Evolutionary conservation across 208 protist genomes (phyloP), one percentile per base, ranked within the genome.

Genomic region (Crithidia mellificae): DNA sequence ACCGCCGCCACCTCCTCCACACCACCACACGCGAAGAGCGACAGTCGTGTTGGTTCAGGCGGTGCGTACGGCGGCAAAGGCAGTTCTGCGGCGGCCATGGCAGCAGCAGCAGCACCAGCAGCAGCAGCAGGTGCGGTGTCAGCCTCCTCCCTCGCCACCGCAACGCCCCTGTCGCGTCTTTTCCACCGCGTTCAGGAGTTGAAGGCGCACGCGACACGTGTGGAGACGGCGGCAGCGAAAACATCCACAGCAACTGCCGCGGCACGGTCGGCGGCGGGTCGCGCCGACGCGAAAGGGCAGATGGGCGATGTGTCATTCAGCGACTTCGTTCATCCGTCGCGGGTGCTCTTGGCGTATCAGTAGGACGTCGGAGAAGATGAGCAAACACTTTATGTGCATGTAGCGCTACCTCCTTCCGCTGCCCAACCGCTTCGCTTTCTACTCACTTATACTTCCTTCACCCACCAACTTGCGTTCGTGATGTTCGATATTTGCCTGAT

Each of bases 111-210:
- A 2, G 32, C 22, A 7, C 24, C 24, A 19, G 27, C 43, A 19
- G 15, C 44, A 9, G 17, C 29, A 6, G n/a, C 6, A 6, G 14
- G 5, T n/a, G 44, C 32, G 6, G 29, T 32, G 24, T 22, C n/a
- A 0, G 22, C 30, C 0, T 15, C 41, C 12, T n/a, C n/a, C n/a
- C n/a, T n/a, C n/a, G 44, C 44, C 15, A 22, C 59, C 12, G 7
- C 41, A 27, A 65, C 70, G 17, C 25, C 63, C 29, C 63, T 76
- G 25, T 29, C 63, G 15, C 63, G 50, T 2, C 70, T 76, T 22
- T 76, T 76, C 38, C 70, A 76, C 22, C 70, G 70, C 17, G 63
- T 76, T 47, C 70, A 76, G 63, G 63, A 49, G 34, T 27, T 76
- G 24, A 69, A 70, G 46, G 53, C 58, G 36, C 63, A 76, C 50